Conservation (phyloP, 768 basidiomycete genomes). For the Paxillus rubicundulus region DNA sequence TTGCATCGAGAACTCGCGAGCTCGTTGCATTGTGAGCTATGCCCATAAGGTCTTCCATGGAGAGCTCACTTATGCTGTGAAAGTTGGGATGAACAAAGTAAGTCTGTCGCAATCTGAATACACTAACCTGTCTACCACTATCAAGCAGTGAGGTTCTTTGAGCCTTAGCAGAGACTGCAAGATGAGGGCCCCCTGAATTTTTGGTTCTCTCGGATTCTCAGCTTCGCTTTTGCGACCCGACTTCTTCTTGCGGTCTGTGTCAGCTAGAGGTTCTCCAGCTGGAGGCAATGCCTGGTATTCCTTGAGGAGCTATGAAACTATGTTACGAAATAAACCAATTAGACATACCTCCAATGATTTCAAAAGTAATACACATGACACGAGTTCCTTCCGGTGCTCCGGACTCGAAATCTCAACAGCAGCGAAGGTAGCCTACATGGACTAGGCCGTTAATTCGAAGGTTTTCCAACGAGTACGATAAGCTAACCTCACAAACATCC, state of each 20-base stretch:
- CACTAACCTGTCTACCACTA: constrained; percentile 67
- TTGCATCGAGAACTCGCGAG: constrained; percentile 75
- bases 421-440: constrained; percentile 52
- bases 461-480: background rate
- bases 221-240: constrained; percentile 14
- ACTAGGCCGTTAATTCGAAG: constrained; percentile 7
- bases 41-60: constrained; percentile 55
- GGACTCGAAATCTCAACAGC: constrained; percentile 54
- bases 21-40: constrained; percentile 65
- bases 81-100: constrained; percentile 5
- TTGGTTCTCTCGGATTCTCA: constrained; percentile 53
- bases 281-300: constrained; percentile 17
- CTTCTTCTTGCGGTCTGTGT: constrained; percentile 13
- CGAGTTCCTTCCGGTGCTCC: constrained; percentile 51
- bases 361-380: constrained; percentile 66
- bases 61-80: constrained; percentile 55
- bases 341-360: constrained; percentile 47
- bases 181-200: constrained; percentile 81
- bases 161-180: constrained; percentile 80
- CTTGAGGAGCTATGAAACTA: constrained; percentile 14
- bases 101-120: background rate
- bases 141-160: constrained; percentile 59
- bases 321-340: background rate
- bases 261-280: constrained; percentile 9
- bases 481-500: constrained; percentile 56